Evolutionary conservation across 768 basidiomycete genomes (phyloP).

Genomic region (Tricholoma terreum): DNA sequence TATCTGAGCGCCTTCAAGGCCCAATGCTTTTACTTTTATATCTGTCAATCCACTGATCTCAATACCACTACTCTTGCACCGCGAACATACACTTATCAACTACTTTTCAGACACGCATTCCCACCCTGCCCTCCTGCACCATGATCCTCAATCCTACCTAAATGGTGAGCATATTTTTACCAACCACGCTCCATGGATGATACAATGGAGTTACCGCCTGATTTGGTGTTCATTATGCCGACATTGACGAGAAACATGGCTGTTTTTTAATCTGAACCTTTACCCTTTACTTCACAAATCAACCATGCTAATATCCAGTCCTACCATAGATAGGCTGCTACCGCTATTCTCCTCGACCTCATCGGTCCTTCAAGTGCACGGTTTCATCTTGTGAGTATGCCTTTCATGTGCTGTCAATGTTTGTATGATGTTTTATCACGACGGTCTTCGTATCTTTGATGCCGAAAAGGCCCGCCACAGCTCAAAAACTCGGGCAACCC

Average conservation of each 20-base stretch:
- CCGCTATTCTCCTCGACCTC: conserved; percentile 2
- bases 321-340: background rate
- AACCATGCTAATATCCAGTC: background rate
- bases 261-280: conserved; percentile 64
- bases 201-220: conserved; percentile 88
- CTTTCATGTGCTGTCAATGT: conserved; percentile 1
- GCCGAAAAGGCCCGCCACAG: conserved; percentile 95
- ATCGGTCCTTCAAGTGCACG: background rate
- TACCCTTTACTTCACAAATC: conserved; percentile 1
- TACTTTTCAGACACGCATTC: background rate
- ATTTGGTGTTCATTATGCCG: conserved; percentile 37
- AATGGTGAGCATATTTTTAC: conserved; percentile 34
- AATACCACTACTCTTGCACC: background rate
- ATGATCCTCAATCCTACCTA: background rate
- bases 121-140: background rate
- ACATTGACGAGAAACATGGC: conserved; percentile 78
- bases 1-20: conserved; percentile 71
- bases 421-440: conserved; percentile 77
- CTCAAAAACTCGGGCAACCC: conserved; percentile 83
- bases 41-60: conserved; percentile 58
- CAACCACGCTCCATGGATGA: conserved; percentile 43
- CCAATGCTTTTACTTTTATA: conserved; percentile 66
- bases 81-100: background rate
- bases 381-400: conserved; percentile 31
- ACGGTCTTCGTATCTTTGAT: conserved; percentile 85